Base-by-base conservation (phyloP, 2,329 filamentous ascomycete species). In the Aspergillus clavatus region DNA sequence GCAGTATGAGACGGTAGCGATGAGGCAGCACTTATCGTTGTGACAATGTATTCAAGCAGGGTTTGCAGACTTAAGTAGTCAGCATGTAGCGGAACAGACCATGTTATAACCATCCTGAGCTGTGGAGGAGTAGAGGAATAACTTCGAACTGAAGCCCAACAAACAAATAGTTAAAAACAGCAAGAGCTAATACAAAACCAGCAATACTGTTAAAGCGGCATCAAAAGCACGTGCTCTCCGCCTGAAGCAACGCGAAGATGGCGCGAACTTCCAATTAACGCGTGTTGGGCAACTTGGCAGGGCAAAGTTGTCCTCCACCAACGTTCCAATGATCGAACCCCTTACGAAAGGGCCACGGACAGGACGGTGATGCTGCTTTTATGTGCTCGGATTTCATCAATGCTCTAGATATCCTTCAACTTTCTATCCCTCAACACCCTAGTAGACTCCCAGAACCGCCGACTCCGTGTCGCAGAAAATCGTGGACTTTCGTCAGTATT, bases 231-330 rank as follows among this genome's bases (percentile, higher is more conserved):
- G 48, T 46, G 45, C 43, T 14, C 19, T 38, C 31, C 35, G 31
- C 41, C 46, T 16, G n/a, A n/a, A 16, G 14, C 16, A 44, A 42
- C 48, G 45, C 46, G 40, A 48, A 52, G 39, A 21, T 11, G 31
- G 38, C 38, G 38, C 23, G 38, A 51, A 35, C 48, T 41, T 51
- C n/a, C 50, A 55, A 55, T 55, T 55, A 53, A 55, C 52, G 52
- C 52, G 52, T 53, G 48, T 39, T 19, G n/a, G 31, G 14, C 38
- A 35, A 35, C 31, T 19, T 18, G 16, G 29, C 29, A 18, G 18
- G 7, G 29, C n/a, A 33, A 33, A 16, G 29, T n/a, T n/a, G 29
- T 35, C 31, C 18, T 11, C 16, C 8, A 35, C n/a, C 31, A 19
- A 16, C 18, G 14, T 18, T 35, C 31, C 12, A 10, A 35, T 21